phyloP scores from a whole-genome alignment of 371 early-diverging fungal species.

The Amoeboaphelidium protococcarum region DNA sequence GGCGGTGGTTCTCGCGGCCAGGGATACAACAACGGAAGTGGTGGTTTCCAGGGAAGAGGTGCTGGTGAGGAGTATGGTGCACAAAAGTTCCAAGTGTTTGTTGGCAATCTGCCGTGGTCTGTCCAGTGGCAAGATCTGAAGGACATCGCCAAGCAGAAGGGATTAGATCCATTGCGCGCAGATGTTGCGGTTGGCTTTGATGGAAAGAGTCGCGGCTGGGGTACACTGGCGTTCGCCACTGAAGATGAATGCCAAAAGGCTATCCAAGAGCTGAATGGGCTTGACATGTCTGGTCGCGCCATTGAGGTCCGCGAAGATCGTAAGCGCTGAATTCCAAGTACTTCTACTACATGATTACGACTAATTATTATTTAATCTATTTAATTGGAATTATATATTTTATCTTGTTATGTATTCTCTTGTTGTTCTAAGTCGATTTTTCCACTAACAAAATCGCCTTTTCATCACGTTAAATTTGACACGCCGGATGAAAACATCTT shows the following conservation, averaged over 20 bases:
- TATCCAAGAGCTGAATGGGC: neutral
- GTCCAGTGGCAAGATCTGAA: neutral
- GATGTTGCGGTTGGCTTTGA: slow-evolving; percentile 37
- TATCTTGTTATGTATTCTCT: no score
- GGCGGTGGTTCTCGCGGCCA: no score
- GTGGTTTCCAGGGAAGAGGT: neutral
- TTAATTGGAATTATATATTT: no score
- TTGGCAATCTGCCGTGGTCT: neutral
- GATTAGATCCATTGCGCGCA: slow-evolving; percentile 15
- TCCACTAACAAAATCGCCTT: no score
- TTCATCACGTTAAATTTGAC: no score
- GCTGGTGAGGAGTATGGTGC: neutral
- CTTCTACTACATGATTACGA: no score
- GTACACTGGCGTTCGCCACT: slow-evolving; percentile 36
- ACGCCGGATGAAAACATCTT: no score
- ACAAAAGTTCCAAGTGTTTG: neutral
- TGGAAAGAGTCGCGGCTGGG: slow-evolving; percentile 38
- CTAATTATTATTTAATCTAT: no score
- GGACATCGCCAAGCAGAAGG: neutral
- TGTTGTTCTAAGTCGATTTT: no score
- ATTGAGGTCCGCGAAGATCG: neutral
- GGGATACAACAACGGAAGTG: neutral
- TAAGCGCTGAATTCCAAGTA: no score
- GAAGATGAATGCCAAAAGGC: slow-evolving; percentile 37
- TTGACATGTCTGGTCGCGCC: neutral